Evolutionary conservation across 1,284 basidiomycete genomes (phyloP).

Genomic region (Trichosporon faecale): DNA sequence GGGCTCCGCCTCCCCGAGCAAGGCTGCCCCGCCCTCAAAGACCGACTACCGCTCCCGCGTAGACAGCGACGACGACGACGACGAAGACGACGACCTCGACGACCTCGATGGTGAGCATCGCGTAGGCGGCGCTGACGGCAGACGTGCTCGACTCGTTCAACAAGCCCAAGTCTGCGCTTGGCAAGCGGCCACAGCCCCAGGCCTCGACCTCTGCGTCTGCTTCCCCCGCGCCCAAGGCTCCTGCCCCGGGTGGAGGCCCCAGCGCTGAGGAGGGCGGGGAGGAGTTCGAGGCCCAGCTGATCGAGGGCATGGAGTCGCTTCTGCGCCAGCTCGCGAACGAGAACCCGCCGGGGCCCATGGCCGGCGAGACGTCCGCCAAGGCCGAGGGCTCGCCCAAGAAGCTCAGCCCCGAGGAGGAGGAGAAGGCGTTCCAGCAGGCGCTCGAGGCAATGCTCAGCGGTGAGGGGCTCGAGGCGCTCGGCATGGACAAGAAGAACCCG

Average conservation of each 20-base stretch:
- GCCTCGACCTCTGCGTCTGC: constrained; percentile 2
- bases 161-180: constrained; percentile 18
- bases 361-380: neutral
- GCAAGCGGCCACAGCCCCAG: constrained; percentile 15
- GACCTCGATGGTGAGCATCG: constrained; percentile 2
- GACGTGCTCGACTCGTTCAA: constrained; percentile 50
- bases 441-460: constrained; percentile 70
- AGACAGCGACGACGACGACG: constrained; percentile 1
- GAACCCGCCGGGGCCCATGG: constrained; percentile 32
- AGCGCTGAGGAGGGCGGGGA: constrained; percentile 40
- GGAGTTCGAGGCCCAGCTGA: constrained; percentile 68
- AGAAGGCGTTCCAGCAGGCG: constrained; percentile 61
- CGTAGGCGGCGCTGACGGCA: constrained; percentile 16
- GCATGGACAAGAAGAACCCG: constrained; percentile 33
- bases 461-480: constrained; percentile 62
- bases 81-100: constrained; percentile 4
- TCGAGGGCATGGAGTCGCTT: constrained; percentile 78
- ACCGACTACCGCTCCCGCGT: constrained; percentile 2
- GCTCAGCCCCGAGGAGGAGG: constrained; percentile 43
- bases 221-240: constrained; percentile 16
- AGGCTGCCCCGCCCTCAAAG: neutral
- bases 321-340: constrained; percentile 64
- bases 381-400: constrained; percentile 19
- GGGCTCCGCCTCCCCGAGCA: neutral
- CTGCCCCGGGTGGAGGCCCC: constrained; percentile 15